These are phyloP conservation scores for Hondaea fermentalgiana DNA, from an alignment of 108 stramenopile species.

Conservation along the genomic window DNA sequence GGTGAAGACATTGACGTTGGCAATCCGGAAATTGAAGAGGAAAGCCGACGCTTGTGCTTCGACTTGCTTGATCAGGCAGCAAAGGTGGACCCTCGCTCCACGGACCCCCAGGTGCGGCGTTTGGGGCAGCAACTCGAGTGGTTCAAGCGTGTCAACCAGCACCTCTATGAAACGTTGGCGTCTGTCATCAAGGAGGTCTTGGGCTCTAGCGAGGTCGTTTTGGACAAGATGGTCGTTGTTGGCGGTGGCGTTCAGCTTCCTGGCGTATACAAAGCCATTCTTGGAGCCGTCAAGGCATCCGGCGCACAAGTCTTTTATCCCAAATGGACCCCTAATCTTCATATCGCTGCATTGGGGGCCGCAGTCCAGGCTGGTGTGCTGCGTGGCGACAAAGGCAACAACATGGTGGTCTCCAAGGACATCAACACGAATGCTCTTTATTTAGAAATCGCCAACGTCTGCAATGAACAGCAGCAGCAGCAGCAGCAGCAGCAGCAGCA, in stretches of 20 bases:
- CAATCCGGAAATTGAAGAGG: neutral
- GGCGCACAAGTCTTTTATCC: neutral
- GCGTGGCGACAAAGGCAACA: neutral
- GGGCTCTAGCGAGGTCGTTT: neutral
- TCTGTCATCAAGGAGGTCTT: neutral
- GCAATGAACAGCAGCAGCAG: neutral
- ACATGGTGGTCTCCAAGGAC: neutral
- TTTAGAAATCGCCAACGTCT: neutral
- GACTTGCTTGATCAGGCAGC: neutral
- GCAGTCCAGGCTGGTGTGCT: neutral
- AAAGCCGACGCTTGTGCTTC: neutral
- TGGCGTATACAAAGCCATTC: neutral
- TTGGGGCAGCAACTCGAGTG: neutral
- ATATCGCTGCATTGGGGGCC: neutral
- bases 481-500: neutral
- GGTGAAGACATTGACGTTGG: neutral
- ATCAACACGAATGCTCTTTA: neutral
- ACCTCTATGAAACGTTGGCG: neutral
- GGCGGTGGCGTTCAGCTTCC: constrained; percentile 7
- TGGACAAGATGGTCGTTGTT: neutral
- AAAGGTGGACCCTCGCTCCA: neutral
- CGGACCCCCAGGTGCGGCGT: neutral
- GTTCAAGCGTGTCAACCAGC: neutral
- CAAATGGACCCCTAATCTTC: neutral
- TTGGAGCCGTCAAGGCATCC: neutral